These are phyloP conservation scores for Picochlorum costavermella DNA, from an alignment of 139 green algal genomes.

Conservation along the genomic window DNA sequence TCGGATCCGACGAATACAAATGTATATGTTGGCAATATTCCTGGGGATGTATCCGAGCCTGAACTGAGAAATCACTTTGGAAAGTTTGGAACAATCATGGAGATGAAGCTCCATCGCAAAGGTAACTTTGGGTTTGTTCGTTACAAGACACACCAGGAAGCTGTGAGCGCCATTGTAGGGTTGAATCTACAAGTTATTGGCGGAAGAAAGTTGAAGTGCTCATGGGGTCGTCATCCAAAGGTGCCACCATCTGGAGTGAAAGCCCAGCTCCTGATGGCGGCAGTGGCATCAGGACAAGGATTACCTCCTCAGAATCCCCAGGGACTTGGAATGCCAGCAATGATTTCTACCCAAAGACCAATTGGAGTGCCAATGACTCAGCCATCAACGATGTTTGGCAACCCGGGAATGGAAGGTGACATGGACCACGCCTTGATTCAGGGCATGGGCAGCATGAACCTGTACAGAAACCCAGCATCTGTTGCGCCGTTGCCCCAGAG, in stretches of 20 bases:
- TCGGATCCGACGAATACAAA: slow-evolving; percentile 62
- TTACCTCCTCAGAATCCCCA: background rate
- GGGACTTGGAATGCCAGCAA: slow-evolving; percentile 1
- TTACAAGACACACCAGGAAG: slow-evolving; percentile 40
- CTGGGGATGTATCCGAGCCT: slow-evolving; percentile 33
- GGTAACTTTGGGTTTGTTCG: slow-evolving; percentile 63
- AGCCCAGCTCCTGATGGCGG: slow-evolving; percentile 58
- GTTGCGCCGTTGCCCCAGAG: background rate
- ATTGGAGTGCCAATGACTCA: background rate
- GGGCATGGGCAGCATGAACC: background rate
- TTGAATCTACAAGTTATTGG: slow-evolving; percentile 37
- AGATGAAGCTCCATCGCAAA: slow-evolving; percentile 64
- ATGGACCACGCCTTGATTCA: background rate
- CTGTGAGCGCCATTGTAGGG: slow-evolving; percentile 51
- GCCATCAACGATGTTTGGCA: background rate
- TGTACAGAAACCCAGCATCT: background rate
- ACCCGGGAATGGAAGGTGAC: background rate
- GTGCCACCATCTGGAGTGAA: slow-evolving; percentile 67
- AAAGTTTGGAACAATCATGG: slow-evolving; percentile 43
- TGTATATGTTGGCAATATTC: slow-evolving; percentile 66
- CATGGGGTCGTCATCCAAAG: slow-evolving; percentile 43
- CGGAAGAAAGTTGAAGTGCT: slow-evolving; percentile 42
- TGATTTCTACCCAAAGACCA: background rate
- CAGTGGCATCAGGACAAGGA: slow-evolving; percentile 7
- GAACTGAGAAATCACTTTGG: slow-evolving; percentile 36